Evolutionary conservation across 495 filamentous ascomycete species (phyloP), one percentile per base, ranked within the genome.

Genomic region (Neurospora sp.): DNA sequence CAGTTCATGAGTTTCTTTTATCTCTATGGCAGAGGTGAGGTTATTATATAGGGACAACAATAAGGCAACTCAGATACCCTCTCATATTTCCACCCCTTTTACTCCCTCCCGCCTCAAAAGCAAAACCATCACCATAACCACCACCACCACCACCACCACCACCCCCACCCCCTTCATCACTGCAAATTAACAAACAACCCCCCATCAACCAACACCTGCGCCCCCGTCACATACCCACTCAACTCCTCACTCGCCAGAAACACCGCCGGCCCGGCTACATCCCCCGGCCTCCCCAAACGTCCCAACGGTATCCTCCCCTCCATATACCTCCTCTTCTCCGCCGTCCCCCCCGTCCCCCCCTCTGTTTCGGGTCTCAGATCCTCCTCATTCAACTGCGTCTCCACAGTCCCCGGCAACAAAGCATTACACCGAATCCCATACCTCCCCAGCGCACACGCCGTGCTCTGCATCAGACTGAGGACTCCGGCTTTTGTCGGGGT

Each of bases 401-500:
- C 85, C 72, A 97, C 91, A 1, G 94, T 97, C 4, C 94, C 94
- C 14, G 94, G 94, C 72, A 97, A 77, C 39, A 97, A 81, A 16
- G 94, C 93, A 80, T 97, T 97, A 76, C 93, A 96, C 17, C 94
- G 80, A 35, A 97, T 93, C 8, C 85, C 84, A 75, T 95, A 88
- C 77, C 87, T 87, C 0, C 94, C 94, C 70, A 97, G 76, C 17
- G 94, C 93, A 7, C 91, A 89, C 0, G 94, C 94, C 39, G 87
- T 88, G 71, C 89, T 92, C 83, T 97, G 94, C 90, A 97, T 97
- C 31, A 97, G 84, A 68, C 88, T 91, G 40, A 93, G 74, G 1
- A 97, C 86, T 4, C 93, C 94, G 0, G 94, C 94, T 79, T 97
- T 97, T 12, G 94, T 97, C 3, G 94, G 94, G 27, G 94, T 97